phyloP scores from a whole-genome alignment of 306 rosid species.

The barrel medic (Medicago truncatula) region MtrunA17r5.0-ANR NC_053045.1:11022501-11023000 shows the following conservation, averaged over 20 bases:
- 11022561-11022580: constrained; percentile 82
- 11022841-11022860: constrained; percentile 2
- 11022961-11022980: not conserved
- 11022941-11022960: constrained; percentile 2
- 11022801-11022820: constrained; percentile 10
- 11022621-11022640: constrained; percentile 94
- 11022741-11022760: not conserved
- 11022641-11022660: constrained; percentile 92
- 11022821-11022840: constrained; percentile 26
- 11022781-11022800: not conserved
- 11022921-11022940: not conserved
- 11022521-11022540: constrained; percentile 86
- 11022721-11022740: not conserved
- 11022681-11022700: constrained; percentile 10
- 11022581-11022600: constrained; percentile 84
- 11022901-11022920: not conserved
- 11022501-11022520: constrained; percentile 78
- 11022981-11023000: not conserved
- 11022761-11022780: constrained; percentile 18
- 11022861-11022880: not conserved
- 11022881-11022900: constrained; percentile 6
- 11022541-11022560: constrained; percentile 96
- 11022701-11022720: constrained; percentile 12
- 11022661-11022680: constrained; percentile 29
- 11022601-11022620: constrained; percentile 94